Percentiles rank a stretch among this genome's conserved stretches.
These are phyloP conservation scores for Trichoderma guizhouense DNA, from an alignment of 2,329 filamentous ascomycete genomes.

Conservation along the genomic window DNA sequence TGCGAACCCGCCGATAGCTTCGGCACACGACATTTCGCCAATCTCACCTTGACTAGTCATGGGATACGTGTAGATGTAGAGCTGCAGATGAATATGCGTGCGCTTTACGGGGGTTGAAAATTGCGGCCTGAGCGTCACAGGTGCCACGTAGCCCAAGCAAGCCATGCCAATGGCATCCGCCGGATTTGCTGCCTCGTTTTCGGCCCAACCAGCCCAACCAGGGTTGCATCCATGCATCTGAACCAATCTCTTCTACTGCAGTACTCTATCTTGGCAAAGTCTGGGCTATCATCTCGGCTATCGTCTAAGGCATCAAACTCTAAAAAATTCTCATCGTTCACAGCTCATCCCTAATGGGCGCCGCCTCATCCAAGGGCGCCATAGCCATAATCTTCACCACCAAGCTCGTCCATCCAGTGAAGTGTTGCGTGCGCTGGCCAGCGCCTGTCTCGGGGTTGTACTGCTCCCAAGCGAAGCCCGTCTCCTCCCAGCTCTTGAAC, in stretches of 20 bases:
- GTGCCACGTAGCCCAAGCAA: neutral
- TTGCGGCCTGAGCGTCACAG: neutral
- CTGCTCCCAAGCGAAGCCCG: slow-evolving; percentile 97
- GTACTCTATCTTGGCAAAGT: neutral
- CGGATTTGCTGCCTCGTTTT: neutral
- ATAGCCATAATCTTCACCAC: slow-evolving; percentile 97
- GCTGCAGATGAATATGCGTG: neutral
- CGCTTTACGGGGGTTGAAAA: neutral
- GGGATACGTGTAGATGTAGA: neutral
- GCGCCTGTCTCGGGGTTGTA: slow-evolving; percentile 90
- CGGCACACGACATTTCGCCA: neutral
- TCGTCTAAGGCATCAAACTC: neutral
- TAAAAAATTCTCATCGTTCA: slow-evolving; percentile 25
- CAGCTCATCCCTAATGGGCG: slow-evolving; percentile 46
- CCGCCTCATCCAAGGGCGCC: slow-evolving; percentile 59
- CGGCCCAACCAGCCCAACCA: neutral
- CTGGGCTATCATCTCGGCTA: neutral
- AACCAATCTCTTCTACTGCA: neutral
- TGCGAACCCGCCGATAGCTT: neutral
- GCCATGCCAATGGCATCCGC: neutral
- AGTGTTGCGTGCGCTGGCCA: slow-evolving; percentile 96
- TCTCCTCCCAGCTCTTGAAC: slow-evolving; percentile 81
- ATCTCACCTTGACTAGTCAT: neutral
- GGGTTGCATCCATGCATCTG: neutral
- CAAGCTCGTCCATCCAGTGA: slow-evolving; percentile 98